Percentiles rank a stretch among this genome's conserved stretches.
phyloP scores from a whole-genome alignment of 2,329 filamentous ascomycete species.

The Epichloe gansuensis region DNA sequence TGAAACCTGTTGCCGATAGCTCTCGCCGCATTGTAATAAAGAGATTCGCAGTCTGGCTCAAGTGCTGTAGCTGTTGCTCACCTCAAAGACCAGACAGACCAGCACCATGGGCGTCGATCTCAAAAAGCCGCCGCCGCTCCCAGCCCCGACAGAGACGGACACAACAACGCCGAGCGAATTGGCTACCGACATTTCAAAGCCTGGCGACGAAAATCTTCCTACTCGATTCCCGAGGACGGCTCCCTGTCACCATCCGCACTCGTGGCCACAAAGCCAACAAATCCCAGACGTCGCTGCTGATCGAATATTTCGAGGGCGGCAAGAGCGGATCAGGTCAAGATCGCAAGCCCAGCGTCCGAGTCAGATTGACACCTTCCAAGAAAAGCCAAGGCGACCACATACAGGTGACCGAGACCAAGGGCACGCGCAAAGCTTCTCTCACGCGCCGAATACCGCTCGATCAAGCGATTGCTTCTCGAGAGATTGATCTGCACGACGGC shows the following conservation, averaged over 20 bases:
- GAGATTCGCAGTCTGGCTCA: neutral
- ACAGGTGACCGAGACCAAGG: constrained; percentile 73
- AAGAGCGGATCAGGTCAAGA: constrained; percentile 47
- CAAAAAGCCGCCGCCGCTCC: constrained; percentile 53
- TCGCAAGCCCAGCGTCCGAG: constrained; percentile 69
- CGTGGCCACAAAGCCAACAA: constrained; percentile 45
- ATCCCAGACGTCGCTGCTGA: constrained; percentile 83
- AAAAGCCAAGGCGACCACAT: constrained; percentile 61
- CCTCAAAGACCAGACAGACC: constrained; percentile 8
- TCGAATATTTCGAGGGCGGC: constrained; percentile 86
- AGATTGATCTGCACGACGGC: constrained; percentile 31
- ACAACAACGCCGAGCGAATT: constrained; percentile 52
- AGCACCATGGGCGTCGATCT: constrained; percentile 43
- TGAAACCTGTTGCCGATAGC: neutral
- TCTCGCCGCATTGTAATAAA: neutral
- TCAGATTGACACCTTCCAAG: constrained; percentile 69
- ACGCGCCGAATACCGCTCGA: constrained; percentile 42
- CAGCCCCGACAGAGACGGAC: constrained; percentile 66
- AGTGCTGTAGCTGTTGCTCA: constrained; percentile 1
- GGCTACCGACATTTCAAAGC: constrained; percentile 51
- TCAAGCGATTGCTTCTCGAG: constrained; percentile 26
- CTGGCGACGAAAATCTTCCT: constrained; percentile 61
- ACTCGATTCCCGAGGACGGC: constrained; percentile 74
- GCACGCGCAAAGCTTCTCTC: constrained; percentile 53
- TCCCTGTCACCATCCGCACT: constrained; percentile 89